phyloP scores from a whole-genome alignment of 2,329 filamentous ascomycete species.

The Pseudogymnoascus pannorum region DNA sequence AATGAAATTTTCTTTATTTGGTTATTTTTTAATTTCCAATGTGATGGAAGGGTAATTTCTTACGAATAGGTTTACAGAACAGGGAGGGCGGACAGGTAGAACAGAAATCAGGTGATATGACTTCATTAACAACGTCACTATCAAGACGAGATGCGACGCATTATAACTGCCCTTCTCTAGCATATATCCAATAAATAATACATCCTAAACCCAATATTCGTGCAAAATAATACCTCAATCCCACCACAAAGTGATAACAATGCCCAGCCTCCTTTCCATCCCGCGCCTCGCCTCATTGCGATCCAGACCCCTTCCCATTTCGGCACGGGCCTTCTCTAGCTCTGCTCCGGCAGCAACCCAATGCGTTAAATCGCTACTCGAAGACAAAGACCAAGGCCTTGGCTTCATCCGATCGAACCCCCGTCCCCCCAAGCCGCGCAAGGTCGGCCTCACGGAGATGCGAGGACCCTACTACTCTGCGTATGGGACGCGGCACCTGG shows the following conservation, averaged over 20 bases:
- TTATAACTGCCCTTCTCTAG: not conserved
- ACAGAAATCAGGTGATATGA: not conserved
- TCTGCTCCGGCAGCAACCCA: not conserved
- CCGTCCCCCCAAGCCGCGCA: slow-evolving; percentile 41
- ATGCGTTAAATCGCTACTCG: slow-evolving; percentile 31
- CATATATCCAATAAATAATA: not conserved
- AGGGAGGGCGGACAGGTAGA: too few relatives aligned
- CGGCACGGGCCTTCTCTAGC: not conserved
- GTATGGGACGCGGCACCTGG: slow-evolving; percentile 45
- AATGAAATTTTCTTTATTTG: too few relatives aligned
- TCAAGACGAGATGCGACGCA: not conserved
- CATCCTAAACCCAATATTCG: not conserved
- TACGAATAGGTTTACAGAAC: too few relatives aligned
- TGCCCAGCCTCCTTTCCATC: not conserved
- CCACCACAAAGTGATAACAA: not conserved
- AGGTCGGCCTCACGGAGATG: slow-evolving; percentile 46
- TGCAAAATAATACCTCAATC: not conserved
- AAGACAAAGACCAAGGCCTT: slow-evolving; percentile 42
- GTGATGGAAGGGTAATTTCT: too few relatives aligned
- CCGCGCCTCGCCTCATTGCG: not conserved
- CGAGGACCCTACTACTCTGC: slow-evolving; percentile 48
- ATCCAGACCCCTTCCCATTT: not conserved
- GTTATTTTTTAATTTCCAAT: too few relatives aligned
- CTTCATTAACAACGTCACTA: not conserved
- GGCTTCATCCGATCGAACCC: slow-evolving; percentile 45